These are phyloP conservation scores for Nigrospora osmanthi DNA, from an alignment of 2,329 filamentous ascomycete species.

Conservation along the genomic window DNA sequence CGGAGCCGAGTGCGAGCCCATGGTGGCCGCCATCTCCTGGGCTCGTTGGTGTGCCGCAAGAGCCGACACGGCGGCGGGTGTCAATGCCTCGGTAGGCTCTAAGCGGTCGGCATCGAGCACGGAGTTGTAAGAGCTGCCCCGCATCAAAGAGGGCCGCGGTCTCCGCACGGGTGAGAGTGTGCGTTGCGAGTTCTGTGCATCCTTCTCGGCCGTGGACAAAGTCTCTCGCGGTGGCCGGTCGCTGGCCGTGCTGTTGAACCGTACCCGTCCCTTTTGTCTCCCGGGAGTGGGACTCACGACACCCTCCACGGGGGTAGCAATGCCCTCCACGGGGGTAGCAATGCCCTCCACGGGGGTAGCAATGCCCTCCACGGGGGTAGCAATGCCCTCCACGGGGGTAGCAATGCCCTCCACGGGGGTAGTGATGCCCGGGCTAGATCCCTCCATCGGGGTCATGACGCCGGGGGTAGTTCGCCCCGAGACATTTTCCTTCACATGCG, in stretches of 20 bases:
- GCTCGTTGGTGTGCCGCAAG: slow-evolving; percentile 36
- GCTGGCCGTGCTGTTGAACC: slow-evolving; percentile 38
- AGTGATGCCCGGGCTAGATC: background rate
- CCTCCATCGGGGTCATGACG: background rate
- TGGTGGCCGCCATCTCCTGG: slow-evolving; percentile 30
- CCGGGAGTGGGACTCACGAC: slow-evolving; percentile 9
- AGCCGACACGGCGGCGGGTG: slow-evolving; percentile 19
- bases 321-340: background rate
- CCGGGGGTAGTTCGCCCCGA: background rate
- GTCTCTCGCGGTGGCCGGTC: slow-evolving; percentile 14
- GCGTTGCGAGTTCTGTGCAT: slow-evolving; percentile 6
- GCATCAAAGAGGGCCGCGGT: slow-evolving; percentile 33
- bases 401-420: no score
- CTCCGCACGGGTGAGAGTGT: slow-evolving; percentile 12
- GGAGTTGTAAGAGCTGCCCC: slow-evolving; percentile 31
- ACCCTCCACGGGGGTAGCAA: background rate
- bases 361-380: background rate
- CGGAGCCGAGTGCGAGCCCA: slow-evolving; percentile 27
- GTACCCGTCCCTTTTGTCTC: slow-evolving; percentile 38
- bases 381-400: background rate
- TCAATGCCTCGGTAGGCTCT: background rate
- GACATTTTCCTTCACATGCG: background rate
- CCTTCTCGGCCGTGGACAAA: slow-evolving; percentile 6
- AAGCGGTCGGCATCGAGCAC: slow-evolving; percentile 12
- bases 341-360: no score